Conservation (phyloP, 2,329 filamentous ascomycete species). For the Hypocreales sp. region DNA sequence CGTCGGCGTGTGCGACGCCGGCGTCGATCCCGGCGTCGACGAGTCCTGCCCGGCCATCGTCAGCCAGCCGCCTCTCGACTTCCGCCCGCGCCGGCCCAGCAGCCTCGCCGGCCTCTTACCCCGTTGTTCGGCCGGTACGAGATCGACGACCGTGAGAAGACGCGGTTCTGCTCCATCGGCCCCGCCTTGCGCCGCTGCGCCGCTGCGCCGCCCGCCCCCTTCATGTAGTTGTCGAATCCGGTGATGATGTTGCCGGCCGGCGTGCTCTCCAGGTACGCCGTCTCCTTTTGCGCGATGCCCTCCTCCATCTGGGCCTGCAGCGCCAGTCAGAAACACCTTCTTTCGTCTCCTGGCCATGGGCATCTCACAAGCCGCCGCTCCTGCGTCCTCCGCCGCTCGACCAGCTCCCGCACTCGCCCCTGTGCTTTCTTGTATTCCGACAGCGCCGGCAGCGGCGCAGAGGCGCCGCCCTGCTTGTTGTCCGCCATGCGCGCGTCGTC, state of each 20-base stretch:
- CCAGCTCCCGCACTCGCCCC: constrained; percentile 28
- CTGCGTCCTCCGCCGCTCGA: constrained; percentile 25
- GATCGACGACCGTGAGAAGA: constrained; percentile 54
- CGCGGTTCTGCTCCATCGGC: constrained; percentile 53
- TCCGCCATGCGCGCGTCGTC: constrained; percentile 22
- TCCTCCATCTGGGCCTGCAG: constrained; percentile 45
- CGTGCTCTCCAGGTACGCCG: constrained; percentile 80
- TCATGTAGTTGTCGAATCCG: constrained; percentile 97
- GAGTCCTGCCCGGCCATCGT: too few relatives aligned
- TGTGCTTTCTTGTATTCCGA: constrained; percentile 36
- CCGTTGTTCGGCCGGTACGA: constrained; percentile 35
- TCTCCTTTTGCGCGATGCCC: constrained; percentile 69
- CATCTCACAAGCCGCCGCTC: constrained; percentile 20
- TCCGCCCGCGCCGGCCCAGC: too few relatives aligned
- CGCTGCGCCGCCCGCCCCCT: constrained; percentile 53
- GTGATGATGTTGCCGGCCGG: constrained; percentile 88
- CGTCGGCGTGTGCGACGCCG: constrained; percentile 33
- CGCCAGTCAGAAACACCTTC: not conserved
- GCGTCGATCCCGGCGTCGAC: constrained; percentile 26
- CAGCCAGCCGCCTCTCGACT: too few relatives aligned
- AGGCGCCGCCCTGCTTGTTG: constrained; percentile 11
- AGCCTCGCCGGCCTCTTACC: too few relatives aligned
- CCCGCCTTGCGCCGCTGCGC: constrained; percentile 49
- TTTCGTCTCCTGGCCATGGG: too few relatives aligned
- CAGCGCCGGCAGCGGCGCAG: constrained; percentile 18